These are phyloP conservation scores for Vaccinium darrowii DNA, from an alignment of 148 eudicot genomes.

Conservation along the genomic window DNA sequence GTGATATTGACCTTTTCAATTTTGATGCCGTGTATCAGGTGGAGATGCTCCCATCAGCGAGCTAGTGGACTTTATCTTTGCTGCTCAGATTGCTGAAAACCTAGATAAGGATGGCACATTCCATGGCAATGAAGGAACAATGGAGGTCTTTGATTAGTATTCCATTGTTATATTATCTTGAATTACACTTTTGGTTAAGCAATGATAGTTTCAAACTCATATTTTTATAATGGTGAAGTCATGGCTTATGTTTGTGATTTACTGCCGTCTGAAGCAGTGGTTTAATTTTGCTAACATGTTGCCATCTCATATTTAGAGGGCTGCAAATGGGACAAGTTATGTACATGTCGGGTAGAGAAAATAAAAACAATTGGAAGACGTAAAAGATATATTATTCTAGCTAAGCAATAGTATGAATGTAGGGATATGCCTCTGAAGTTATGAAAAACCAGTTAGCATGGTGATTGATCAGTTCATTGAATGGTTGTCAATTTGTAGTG, in stretches of 20 bases:
- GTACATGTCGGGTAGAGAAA: background rate
- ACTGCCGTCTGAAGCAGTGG: background rate
- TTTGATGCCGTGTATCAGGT: slow-evolving; percentile 48
- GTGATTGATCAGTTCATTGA: background rate
- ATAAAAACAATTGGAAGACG: background rate
- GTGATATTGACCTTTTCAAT: background rate
- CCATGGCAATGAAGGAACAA: slow-evolving; percentile 32
- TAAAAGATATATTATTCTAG: background rate
- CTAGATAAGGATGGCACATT: slow-evolving; percentile 31
- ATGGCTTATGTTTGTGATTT: background rate
- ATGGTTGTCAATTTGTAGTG: background rate
- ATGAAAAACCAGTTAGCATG: background rate
- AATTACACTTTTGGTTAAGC: background rate
- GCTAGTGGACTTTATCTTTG: slow-evolving; percentile 80
- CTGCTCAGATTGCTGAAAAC: slow-evolving; percentile 75
- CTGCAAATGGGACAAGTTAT: background rate
- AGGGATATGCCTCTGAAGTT: background rate
- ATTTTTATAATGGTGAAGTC: background rate
- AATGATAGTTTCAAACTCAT: background rate
- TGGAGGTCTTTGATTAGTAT: slow-evolving; percentile 42
- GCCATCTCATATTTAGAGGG: slow-evolving; percentile 2
- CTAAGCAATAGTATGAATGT: background rate
- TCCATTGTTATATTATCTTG: background rate
- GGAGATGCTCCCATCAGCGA: slow-evolving; percentile 62
- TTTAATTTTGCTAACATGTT: background rate